phyloP scores from a whole-genome alignment of 78 protist genomes.

The Isochrysis galbana region DNA sequence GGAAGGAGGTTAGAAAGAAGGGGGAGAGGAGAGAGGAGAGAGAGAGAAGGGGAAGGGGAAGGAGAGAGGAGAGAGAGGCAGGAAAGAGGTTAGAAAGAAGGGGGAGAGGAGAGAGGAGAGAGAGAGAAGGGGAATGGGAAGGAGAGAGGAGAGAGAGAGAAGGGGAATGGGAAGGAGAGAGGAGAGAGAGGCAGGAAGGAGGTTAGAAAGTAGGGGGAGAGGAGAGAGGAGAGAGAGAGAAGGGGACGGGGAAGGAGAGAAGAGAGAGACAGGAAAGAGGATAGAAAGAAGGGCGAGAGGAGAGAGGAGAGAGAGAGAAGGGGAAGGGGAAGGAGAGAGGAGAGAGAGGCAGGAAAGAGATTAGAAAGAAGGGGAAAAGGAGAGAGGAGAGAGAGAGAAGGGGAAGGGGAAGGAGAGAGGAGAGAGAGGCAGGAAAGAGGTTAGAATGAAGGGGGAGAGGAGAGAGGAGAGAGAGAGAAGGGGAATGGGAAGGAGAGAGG shows the following conservation, averaged over 20 bases:
- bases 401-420: neutral
- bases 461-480: neutral
- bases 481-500: neutral
- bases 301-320: neutral
- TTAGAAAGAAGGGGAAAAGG: neutral
- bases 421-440: neutral
- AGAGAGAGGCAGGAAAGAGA: neutral
- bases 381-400: neutral
- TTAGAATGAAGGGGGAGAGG: neutral
- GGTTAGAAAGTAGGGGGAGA: neutral
- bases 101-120: no score
- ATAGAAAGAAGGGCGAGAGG: no score
- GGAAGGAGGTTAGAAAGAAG: no score
- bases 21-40: no score
- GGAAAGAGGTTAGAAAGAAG: no score
- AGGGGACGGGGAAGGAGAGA: no score
- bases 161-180: neutral
- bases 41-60: neutral
- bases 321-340: neutral
- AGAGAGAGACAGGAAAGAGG: neutral
- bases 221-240: no score
- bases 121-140: conserved; percentile 1
- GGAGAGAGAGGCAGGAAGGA: neutral
- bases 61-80: no score
- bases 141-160: neutral